Evolutionary conservation across 768 basidiomycete genomes (phyloP), one percentile per base, ranked within the genome.

Genomic region (Podaxis sp.): DNA sequence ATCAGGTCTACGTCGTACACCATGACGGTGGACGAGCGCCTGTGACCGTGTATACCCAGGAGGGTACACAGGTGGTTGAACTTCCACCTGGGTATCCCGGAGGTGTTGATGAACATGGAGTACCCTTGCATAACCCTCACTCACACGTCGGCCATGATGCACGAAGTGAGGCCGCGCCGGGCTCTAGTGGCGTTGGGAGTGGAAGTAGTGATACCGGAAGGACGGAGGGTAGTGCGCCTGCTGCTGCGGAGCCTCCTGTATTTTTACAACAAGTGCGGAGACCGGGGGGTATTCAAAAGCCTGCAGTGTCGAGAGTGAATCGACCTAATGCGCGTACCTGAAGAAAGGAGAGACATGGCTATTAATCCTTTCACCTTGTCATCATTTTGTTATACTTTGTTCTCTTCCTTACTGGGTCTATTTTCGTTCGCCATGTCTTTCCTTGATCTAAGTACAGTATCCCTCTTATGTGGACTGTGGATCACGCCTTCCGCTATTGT

Each of bases 1-100:
- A 66, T 48, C 76, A 76, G 69, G 79, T 86, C 8, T 86, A 86
- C 65, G 83, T 86, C 44, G 79, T 88, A 36, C 87, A 87, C 65
- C 86, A 87, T 66, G 86, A 87, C 66, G 79, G 77, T n/a, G 82
- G 85, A 11, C 70, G 78, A 15, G 72, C 84, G 17, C 86, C 86
- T 0, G 82, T 88, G 44, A 84, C 85, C 2, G 83, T 86, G 20
- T 85, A 82, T 66, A 81, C 84, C 58, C 75, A 78, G 58, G 78
- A 81, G 50, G 86, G 84, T 15, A 80, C 84, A 8, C 76, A 83
- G 63, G 82, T 87, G 5, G 82, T 86, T 10, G 87, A 88, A 72
- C 75, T 88, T 10, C 87, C 85, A 6, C 86, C 86, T 4, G 73
- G 78, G 38, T 87, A 87, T 59, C 69, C 70, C 22, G 74, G 71